Evolutionary conservation across 169 alveolate species (phyloP), one percentile per base, ranked within the genome.

Genomic region (Theileria sp.): DNA sequence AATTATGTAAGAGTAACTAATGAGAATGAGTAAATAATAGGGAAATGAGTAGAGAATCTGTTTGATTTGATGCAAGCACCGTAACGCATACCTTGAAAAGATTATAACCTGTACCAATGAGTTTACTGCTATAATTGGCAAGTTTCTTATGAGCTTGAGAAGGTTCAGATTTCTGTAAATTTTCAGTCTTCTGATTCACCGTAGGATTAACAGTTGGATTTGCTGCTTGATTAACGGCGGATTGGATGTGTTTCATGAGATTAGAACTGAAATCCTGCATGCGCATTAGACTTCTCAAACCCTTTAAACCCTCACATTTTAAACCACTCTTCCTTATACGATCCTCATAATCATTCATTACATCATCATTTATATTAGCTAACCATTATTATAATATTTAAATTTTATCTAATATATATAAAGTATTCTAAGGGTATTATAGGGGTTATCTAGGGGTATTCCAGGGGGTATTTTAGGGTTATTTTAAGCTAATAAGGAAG

Each of bases 21-120:
- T n/a, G n/a, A n/a, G n/a, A n/a, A n/a, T n/a, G n/a, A n/a, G n/a
- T n/a, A 36, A 36, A 36, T 4, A 36, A 8, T 36, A 36, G 49
- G 4, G 49, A 8, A 5, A 36, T 36, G 8, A 36, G 4, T 36
- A 36, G 49, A 8, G 49, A 36, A 36, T 8, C 49, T 8, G 13
- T 36, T 36, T 36, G 13, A 36, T 4, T n/a, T n/a, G n/a, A n/a
- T n/a, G 49, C 44, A 30, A 61, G 44, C 69, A 4, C 69, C 34
- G 44, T 28, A 61, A 69, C 65, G 19, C 65, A 4, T 3, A 69
- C 77, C 79, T 81, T 81, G 58, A 81, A 81, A 0, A 81, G 13
- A 67, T 44, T 81, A 56, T 81, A 81, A 0, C 94, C 94, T 30
- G 91, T 90, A 65, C 87, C 94, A 38, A 90, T 84, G 51, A 90